phyloP scores from a whole-genome alignment of 257 asterid genomes.

The Solanum corneliomulleri region DNA sequence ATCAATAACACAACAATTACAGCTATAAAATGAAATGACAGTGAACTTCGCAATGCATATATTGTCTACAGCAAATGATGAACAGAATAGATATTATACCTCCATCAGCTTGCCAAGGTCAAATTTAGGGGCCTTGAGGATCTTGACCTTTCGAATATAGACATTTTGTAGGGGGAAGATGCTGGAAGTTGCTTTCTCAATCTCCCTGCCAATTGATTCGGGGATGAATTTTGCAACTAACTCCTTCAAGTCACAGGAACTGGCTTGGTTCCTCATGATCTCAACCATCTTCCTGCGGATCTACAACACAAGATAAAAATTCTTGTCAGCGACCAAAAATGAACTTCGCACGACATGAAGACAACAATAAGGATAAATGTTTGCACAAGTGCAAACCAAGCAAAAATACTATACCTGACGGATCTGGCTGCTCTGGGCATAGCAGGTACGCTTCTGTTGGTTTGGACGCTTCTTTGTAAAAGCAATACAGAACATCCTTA shows the following conservation, averaged over 20 bases:
- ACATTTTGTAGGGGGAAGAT: constrained; percentile 29
- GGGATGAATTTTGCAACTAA: constrained; percentile 24
- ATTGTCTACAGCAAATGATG: not conserved
- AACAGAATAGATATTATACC: not conserved
- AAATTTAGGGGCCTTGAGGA: constrained; percentile 25
- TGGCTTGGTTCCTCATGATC: constrained; percentile 26
- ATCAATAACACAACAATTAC: not conserved
- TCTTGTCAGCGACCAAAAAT: not conserved
- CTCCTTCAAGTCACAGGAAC: constrained; percentile 27
- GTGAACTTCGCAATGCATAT: not conserved
- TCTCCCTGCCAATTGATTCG: constrained; percentile 29
- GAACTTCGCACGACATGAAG: not conserved
- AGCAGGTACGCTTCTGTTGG: constrained; percentile 30
- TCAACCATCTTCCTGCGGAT: constrained; percentile 27
- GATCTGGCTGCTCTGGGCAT: constrained; percentile 30
- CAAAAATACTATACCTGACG: constrained; percentile 9
- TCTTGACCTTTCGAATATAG: constrained; percentile 26
- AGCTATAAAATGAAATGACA: not conserved
- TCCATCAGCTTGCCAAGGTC: constrained; percentile 33
- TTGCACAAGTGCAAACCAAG: not conserved
- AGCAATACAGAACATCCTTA: constrained; percentile 32
- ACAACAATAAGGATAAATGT: not conserved
- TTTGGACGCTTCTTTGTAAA: constrained; percentile 30
- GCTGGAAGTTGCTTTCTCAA: constrained; percentile 29
- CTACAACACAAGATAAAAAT: not conserved